Percentiles rank a stretch among this genome's conserved stretches.
Evolutionary conservation across 2,329 filamentous ascomycete genomes (phyloP).

Genomic region (Alternaria alternata): DNA sequence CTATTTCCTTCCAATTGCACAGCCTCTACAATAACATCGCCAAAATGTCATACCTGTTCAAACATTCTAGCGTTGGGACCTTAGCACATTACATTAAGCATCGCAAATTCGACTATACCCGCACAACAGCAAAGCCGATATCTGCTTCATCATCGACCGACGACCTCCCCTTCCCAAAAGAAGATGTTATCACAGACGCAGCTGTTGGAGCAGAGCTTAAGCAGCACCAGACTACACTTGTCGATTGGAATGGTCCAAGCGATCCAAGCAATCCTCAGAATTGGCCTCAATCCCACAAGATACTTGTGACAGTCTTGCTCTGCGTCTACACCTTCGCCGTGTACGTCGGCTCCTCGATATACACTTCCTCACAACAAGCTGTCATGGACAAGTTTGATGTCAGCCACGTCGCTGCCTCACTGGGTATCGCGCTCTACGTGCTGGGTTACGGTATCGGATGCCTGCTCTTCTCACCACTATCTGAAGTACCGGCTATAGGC

Average conservation of each 20-base stretch:
- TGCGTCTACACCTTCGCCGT: slow-evolving; percentile 67
- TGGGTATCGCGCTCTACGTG: slow-evolving; percentile 69
- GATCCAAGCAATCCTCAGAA: slow-evolving; percentile 50
- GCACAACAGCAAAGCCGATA: slow-evolving; percentile 20
- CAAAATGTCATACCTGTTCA: slow-evolving; percentile 33
- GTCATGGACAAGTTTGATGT: slow-evolving; percentile 63
- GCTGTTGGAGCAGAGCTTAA: slow-evolving; percentile 28
- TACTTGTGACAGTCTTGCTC: slow-evolving; percentile 42
- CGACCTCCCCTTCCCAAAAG: slow-evolving; percentile 20
- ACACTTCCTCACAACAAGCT: slow-evolving; percentile 52
- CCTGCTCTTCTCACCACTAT: slow-evolving; percentile 70
- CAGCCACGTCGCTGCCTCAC: slow-evolving; percentile 58
- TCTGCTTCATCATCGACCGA: slow-evolving; percentile 30
- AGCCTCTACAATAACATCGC: background rate
- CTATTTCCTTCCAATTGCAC: background rate
- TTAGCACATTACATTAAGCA: slow-evolving; percentile 28
- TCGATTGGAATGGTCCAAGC: slow-evolving; percentile 52
- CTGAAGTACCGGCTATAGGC: slow-evolving; percentile 71
- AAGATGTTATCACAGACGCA: slow-evolving; percentile 14
- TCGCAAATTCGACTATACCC: slow-evolving; percentile 32
- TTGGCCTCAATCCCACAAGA: slow-evolving; percentile 43
- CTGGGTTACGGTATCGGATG: slow-evolving; percentile 68
- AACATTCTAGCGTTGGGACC: slow-evolving; percentile 30
- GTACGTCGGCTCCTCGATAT: slow-evolving; percentile 62
- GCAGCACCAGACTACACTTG: slow-evolving; percentile 36